Conservation (phyloP, 2,329 filamentous ascomycete species). For the Acrodontium crateriforme region DNA sequence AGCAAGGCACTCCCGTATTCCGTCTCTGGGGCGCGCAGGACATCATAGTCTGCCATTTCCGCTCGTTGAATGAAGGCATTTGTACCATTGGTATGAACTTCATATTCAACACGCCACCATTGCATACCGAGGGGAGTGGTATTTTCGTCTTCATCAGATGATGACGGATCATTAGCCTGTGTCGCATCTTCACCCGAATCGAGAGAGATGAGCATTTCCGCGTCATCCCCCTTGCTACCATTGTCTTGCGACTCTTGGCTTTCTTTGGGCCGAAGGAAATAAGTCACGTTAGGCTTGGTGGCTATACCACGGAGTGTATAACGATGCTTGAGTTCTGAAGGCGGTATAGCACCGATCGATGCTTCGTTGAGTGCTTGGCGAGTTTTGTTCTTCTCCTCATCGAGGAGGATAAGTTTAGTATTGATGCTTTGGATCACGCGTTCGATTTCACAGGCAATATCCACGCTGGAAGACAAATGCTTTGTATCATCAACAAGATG, state of each 20-base stretch:
- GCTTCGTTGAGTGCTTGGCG: conserved; percentile 17
- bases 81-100: conserved; percentile 17
- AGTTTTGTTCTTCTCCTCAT: conserved; percentile 18
- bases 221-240: too few species aligned
- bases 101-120: conserved; percentile 44
- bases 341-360: conserved; percentile 12
- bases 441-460: conserved; percentile 20
- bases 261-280: conserved; percentile 39
- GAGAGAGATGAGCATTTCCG: too few species aligned
- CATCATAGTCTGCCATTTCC: conserved; percentile 32
- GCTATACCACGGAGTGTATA: conserved; percentile 46
- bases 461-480: conserved; percentile 6
- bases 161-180: too few species aligned
- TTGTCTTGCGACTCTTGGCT: too few species aligned
- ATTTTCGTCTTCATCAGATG: conserved; percentile 22
- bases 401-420: conserved; percentile 16
- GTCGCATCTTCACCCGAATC: too few species aligned
- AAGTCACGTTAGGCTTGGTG: conserved; percentile 43
- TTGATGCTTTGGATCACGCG: conserved; percentile 21
- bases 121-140: conserved; percentile 27
- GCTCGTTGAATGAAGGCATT: conserved; percentile 25
- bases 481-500: too few species aligned
- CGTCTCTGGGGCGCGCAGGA: conserved; percentile 36
- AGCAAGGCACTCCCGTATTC: conserved; percentile 41
- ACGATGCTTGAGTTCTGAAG: conserved; percentile 25